Base-by-base conservation (phyloP, 2,329 filamentous ascomycete genomes). In the Helotiales sp. region DNA sequence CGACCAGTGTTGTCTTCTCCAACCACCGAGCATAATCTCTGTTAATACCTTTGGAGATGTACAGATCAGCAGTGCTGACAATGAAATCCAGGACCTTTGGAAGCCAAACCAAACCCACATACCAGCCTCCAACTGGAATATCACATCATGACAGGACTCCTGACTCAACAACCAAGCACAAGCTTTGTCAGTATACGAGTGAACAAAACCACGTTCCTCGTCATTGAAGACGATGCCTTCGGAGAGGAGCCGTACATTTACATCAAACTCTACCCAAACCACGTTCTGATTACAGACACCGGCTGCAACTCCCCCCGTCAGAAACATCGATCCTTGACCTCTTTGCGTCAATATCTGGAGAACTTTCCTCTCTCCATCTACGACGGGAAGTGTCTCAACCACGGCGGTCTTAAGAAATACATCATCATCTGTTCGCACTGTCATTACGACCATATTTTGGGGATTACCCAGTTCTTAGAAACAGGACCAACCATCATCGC, bases 221-320 rank as follows among this genome's bases (percentile, higher is more conserved):
- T 84, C 24, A 72, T 77, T 17, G 82, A 84, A 71, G 77, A 81
- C 64, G 82, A 84, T 71, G 74, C 73, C 30, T 83, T 77, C 69
- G 68, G 70, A 58, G 82, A 84, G 68, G 76, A 78, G 40, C 82
- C 82, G 2, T 75, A 81, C 66, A 82, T 84, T n/a, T 84, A 83
- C 68, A 78, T 77, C 58, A 84, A 84, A 68, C 45, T 82, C 2
- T 80, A 78, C 65, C 75, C 76, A 4, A 68, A 76, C 0, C 65
- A 79, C 26, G 59, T 83, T 13, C 72, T 83, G 1, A 71, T 84
- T 1, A 78, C 79, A 15, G 82, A 84, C 65, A 83, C 82, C 3
- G 82, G 82, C n/a, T 83, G 80, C 71, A 79, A 82, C 63, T 75
- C 76, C 22, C 76, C 80, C 20, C 71, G 71, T 13, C 62, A 63